Evolutionary conservation across 768 basidiomycete genomes (phyloP).

Genomic region (Saitozyma sp.): DNA sequence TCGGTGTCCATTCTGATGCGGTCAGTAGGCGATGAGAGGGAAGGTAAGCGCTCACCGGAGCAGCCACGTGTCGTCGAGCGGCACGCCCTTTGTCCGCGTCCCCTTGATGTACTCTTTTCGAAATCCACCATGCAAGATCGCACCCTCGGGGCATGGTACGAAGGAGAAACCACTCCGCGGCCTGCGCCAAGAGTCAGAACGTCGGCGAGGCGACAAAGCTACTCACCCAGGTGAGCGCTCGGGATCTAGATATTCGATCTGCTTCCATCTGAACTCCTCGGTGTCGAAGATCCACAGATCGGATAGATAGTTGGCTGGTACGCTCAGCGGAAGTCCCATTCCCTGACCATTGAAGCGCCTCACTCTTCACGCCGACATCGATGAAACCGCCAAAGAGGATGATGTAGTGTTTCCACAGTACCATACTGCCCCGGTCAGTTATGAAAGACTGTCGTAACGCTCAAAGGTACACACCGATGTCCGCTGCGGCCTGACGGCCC

Average conservation of each 20-base stretch:
- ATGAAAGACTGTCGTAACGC: neutral
- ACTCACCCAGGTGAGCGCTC: constrained; percentile 72
- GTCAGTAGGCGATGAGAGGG: constrained; percentile 3
- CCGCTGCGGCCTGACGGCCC: constrained; percentile 79
- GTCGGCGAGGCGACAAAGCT: neutral
- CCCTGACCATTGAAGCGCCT: constrained; percentile 20
- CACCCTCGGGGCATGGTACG: constrained; percentile 71
- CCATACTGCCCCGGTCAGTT: constrained; percentile 62
- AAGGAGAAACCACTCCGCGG: constrained; percentile 72
- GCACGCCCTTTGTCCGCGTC: constrained; percentile 79
- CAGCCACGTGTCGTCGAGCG: constrained; percentile 87
- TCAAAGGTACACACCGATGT: constrained; percentile 58
- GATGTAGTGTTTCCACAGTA: constrained; percentile 82
- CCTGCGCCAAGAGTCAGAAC: constrained; percentile 54
- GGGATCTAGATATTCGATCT: constrained; percentile 70
- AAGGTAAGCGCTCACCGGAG: constrained; percentile 60
- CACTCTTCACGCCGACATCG: constrained; percentile 80
- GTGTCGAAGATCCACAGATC: constrained; percentile 85
- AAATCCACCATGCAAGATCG: constrained; percentile 85
- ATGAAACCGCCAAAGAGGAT: constrained; percentile 89
- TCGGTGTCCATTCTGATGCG: constrained; percentile 54
- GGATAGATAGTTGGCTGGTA: constrained; percentile 71
- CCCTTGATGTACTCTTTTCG: constrained; percentile 87
- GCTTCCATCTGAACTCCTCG: constrained; percentile 80
- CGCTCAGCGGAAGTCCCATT: constrained; percentile 1